Conservation (phyloP, 176 grass and related monocot species). For the Zoysia pacifica region DNA sequence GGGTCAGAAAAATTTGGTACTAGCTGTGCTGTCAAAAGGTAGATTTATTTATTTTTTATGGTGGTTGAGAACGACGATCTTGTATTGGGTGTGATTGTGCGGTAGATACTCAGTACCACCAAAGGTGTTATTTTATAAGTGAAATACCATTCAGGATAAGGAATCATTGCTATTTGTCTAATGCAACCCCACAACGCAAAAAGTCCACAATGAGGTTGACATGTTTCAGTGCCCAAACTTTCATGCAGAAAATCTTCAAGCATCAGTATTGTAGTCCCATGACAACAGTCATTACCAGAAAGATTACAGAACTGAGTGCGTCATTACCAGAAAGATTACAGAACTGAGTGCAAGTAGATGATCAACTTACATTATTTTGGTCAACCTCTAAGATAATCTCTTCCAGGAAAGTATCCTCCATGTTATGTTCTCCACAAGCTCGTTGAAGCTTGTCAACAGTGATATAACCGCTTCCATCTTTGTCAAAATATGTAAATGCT, state of each 20-base stretch:
- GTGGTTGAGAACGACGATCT: background rate
- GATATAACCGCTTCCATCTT: conserved; percentile 67
- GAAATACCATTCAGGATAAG: background rate
- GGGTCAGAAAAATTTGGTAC: background rate
- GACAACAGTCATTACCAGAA: background rate
- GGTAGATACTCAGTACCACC: background rate
- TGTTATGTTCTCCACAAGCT: conserved; percentile 49
- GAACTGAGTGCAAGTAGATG: background rate
- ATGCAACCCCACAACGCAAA: background rate
- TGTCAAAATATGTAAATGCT: conserved; percentile 72
- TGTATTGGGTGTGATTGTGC: background rate
- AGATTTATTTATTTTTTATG: background rate
- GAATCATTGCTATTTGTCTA: background rate
- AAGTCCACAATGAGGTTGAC: too few species aligned
- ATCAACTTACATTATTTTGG: conserved; percentile 64
- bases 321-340: background rate
- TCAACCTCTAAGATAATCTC: conserved; percentile 58
- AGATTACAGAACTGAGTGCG: background rate
- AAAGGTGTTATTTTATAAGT: background rate
- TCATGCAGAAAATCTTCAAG: background rate
- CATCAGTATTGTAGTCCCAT: background rate
- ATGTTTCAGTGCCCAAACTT: too few species aligned
- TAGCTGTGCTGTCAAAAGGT: background rate
- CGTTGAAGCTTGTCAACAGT: conserved; percentile 59
- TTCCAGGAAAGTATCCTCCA: conserved; percentile 50